These are phyloP conservation scores for Camellia japonica DNA, from an alignment of 148 eudicot genomes.

Conservation along the genomic window DNA sequence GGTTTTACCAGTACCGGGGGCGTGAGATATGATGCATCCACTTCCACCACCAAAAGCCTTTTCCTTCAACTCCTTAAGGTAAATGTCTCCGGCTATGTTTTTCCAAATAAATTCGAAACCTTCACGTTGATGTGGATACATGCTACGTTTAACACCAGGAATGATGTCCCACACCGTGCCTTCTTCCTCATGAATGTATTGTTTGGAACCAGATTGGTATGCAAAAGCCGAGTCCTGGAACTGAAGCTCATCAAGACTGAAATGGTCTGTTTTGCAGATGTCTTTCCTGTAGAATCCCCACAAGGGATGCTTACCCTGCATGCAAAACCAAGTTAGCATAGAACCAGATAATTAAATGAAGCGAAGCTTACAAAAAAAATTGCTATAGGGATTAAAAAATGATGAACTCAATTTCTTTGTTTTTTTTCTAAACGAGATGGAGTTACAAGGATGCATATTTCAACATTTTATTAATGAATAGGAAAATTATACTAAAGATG, in stretches of 20 bases:
- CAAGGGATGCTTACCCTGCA: slow-evolving; percentile 39
- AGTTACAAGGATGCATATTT: too few species aligned
- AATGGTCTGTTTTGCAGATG: not conserved
- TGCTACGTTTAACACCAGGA: slow-evolving; percentile 37
- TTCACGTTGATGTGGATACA: slow-evolving; percentile 68
- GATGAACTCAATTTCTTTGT: too few species aligned
- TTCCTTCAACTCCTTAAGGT: slow-evolving; percentile 40
- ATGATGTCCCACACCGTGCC: slow-evolving; percentile 80
- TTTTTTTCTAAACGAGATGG: too few species aligned
- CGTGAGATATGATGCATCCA: slow-evolving; percentile 89
- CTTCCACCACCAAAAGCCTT: slow-evolving; percentile 29
- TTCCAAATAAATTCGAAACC: slow-evolving; percentile 89
- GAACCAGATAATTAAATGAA: not conserved
- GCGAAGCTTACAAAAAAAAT: not conserved
- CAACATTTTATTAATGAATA: too few species aligned
- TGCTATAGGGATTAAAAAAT: too few species aligned
- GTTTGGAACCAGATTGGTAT: not conserved
- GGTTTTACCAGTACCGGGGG: slow-evolving; percentile 91
- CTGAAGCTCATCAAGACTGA: not conserved
- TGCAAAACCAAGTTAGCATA: slow-evolving; percentile 14
- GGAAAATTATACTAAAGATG: too few species aligned
- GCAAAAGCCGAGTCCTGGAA: slow-evolving; percentile 16
- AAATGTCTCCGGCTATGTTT: slow-evolving; percentile 57
- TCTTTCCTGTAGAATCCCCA: slow-evolving; percentile 24
- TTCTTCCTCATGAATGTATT: slow-evolving; percentile 13